Conservation (phyloP, 108 stramenopile species). For the Fragilaria radians region DNA sequence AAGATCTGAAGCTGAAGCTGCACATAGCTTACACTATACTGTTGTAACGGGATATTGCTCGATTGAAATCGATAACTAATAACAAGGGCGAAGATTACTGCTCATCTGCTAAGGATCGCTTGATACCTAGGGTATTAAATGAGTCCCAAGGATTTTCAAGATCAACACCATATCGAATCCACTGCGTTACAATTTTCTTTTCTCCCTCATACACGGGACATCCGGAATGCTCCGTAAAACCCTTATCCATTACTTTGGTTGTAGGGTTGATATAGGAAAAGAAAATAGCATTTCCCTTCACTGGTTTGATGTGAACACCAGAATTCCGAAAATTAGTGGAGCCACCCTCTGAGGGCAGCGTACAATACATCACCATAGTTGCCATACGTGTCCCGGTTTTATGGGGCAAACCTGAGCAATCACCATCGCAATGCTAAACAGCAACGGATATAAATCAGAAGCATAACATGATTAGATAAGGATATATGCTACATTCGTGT, state of each 20-base stretch:
- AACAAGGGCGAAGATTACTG: too few species aligned
- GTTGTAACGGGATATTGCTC: too few species aligned
- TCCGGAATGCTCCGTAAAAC: constrained; percentile 77
- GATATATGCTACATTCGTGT: too few species aligned
- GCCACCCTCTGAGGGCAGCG: constrained; percentile 66
- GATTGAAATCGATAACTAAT: too few species aligned
- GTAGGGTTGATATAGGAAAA: constrained; percentile 75
- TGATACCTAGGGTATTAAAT: constrained; percentile 74
- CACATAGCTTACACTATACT: too few species aligned
- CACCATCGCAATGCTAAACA: constrained; percentile 94
- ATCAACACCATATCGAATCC: constrained; percentile 85
- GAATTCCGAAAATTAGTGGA: constrained; percentile 83
- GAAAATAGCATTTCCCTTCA: constrained; percentile 59
- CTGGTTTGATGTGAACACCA: constrained; percentile 67
- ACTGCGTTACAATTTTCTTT: constrained; percentile 74
- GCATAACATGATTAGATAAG: too few species aligned
- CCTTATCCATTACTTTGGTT: constrained; percentile 53
- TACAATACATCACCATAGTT: constrained; percentile 92
- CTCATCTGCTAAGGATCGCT: too few species aligned
- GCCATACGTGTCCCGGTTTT: constrained; percentile 72
- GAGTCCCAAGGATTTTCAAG: constrained; percentile 69
- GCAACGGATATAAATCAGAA: too few species aligned
- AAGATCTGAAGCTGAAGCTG: too few species aligned
- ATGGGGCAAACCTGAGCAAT: constrained; percentile 55
- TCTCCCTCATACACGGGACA: constrained; percentile 84